phyloP scores from a whole-genome alignment of 202 grass and related monocot genomes.

The Panicum virgatum region DNA sequence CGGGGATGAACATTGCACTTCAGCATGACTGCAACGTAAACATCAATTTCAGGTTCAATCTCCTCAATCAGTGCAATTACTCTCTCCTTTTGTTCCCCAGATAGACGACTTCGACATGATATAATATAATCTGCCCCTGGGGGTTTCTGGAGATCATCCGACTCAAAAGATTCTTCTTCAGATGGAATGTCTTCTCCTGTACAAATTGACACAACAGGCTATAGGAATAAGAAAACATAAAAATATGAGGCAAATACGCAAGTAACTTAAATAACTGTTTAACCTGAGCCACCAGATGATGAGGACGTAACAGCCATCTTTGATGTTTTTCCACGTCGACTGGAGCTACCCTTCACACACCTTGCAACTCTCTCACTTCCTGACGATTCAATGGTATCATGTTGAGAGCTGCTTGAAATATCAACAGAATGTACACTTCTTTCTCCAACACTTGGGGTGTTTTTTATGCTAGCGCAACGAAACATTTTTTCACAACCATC shows the following conservation, averaged over 20 bases:
- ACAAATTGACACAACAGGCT: neutral
- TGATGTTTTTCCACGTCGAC: conserved; percentile 2
- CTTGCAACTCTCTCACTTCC: neutral
- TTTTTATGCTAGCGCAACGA: conserved; percentile 22
- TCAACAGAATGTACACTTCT: conserved; percentile 1
- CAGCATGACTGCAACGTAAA: conserved; percentile 35
- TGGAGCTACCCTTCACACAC: neutral
- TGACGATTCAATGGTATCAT: conserved; percentile 1
- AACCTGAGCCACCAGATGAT: conserved; percentile 29
- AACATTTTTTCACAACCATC: conserved; percentile 47
- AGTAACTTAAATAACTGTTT: conserved; percentile 2
- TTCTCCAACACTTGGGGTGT: neutral
- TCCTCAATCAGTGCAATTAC: conserved; percentile 10
- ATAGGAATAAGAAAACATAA: neutral
- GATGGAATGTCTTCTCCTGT: conserved; percentile 31
- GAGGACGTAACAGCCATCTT: neutral
- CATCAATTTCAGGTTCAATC: conserved; percentile 27
- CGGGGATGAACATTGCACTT: neutral
- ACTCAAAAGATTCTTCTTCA: conserved; percentile 9
- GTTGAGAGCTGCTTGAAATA: conserved; percentile 10
- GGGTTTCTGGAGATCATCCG: conserved; percentile 6
- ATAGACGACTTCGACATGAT: neutral
- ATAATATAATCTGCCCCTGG: conserved; percentile 5
- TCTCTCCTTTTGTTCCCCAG: conserved; percentile 19
- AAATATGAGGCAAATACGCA: neutral